Evolutionary conservation across 495 filamentous ascomycete genomes (phyloP).

Genomic region (Opeltia flavorubescens): DNA sequence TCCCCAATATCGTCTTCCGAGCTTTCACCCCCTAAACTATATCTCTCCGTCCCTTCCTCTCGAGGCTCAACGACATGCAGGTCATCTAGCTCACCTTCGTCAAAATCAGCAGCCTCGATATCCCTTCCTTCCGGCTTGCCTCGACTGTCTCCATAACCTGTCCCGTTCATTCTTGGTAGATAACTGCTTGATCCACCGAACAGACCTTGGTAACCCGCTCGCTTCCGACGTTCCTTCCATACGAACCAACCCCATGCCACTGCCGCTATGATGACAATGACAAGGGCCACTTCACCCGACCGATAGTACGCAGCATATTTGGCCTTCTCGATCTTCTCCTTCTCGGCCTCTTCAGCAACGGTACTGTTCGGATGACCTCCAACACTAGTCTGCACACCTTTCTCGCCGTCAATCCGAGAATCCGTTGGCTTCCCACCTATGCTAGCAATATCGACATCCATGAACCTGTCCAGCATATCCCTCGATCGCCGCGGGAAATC

Average conservation of each 20-base stretch:
- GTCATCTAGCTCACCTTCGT: constrained; percentile 76
- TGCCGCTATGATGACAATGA: constrained; percentile 70
- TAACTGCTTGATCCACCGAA: constrained; percentile 16
- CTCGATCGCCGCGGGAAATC: constrained; percentile 75
- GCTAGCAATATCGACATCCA: constrained; percentile 79
- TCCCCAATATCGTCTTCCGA: constrained; percentile 28
- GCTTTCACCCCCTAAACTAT: constrained; percentile 45
- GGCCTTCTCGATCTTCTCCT: constrained; percentile 65
- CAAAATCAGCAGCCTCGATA: constrained; percentile 76
- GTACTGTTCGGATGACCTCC: constrained; percentile 78
- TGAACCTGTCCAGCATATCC: constrained; percentile 96
- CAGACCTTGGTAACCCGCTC: constrained; percentile 39
- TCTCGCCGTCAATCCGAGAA: constrained; percentile 80
- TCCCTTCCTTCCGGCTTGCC: constrained; percentile 38
- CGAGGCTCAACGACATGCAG: constrained; percentile 34
- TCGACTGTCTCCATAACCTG: constrained; percentile 22
- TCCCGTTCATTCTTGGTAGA: constrained; percentile 17
- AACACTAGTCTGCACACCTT: constrained; percentile 70
- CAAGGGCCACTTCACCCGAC: constrained; percentile 77
- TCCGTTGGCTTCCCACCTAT: constrained; percentile 81
- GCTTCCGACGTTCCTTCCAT: constrained; percentile 57
- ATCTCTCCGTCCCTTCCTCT: constrained; percentile 21
- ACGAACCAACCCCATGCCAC: constrained; percentile 72
- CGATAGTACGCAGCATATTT: constrained; percentile 88
- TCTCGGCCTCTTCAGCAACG: constrained; percentile 54